Evolutionary conservation across 495 filamentous ascomycete species (phyloP), one percentile per base, ranked within the genome.

Genomic region (Penicillium waksmanii): DNA sequence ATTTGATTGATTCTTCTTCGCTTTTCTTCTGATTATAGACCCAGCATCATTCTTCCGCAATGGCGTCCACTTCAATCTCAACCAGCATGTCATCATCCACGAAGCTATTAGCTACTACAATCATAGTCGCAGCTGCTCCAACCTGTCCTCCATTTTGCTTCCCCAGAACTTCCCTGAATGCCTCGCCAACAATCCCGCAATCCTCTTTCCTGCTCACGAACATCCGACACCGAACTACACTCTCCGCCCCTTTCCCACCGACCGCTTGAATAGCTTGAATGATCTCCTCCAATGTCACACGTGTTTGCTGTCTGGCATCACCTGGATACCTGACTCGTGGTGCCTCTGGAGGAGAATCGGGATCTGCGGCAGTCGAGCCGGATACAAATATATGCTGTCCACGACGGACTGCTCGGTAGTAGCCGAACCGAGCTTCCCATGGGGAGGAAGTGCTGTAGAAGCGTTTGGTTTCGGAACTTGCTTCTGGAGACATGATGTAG

Each of bases 51-150:
- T 42, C 34, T 5, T 62, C 40, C 3, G 70, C 62, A 55, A 80
- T 63, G 19, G 77, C 79, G 71, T 80, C 77, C 19, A 76, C 70
- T 52, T 78, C 79, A 51, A 82, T 68, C 58, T 81, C 78, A 18
- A 77, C 76, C 31, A 77, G 66, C 73, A 82, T 80, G n/a, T 68
- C 67, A 57, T 72, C 62, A 60, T 80, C 71, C 4, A 81, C 70
- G 57, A 81, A 75, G 2, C 78, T 75, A 55, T 65, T 66, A 9
- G 68, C 61, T 7, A 77, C 72, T 31, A 76, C 71, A 64, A 81
- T 66, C 76, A 80, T 79, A 12, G 69, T 80, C 13, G 77, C 75
- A 15, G 70, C 77, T 4, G 76, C 70, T 12, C 76, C 74, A 15
- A 61, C 31, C 34, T 58, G 47, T 7, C 57, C 66, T 5, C 65